phyloP scores from a whole-genome alignment of 2,329 filamentous ascomycete genomes.

The Ascomycota sp. region DNA sequence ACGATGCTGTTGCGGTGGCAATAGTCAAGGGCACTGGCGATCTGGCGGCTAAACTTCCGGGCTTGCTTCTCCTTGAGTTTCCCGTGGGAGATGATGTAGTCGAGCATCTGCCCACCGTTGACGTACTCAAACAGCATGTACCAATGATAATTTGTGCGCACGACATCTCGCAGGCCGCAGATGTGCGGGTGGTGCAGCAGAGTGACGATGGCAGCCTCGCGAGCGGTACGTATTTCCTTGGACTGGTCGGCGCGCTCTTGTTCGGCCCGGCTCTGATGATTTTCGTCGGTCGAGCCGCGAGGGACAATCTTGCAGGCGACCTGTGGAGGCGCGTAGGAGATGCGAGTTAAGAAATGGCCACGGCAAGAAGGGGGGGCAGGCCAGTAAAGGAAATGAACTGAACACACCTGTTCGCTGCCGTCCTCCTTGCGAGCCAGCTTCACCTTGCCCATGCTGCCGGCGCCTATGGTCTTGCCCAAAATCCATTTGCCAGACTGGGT shows the following conservation, averaged over 20 bases:
- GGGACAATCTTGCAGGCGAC: slow-evolving; percentile 96
- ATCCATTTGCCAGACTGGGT: slow-evolving; percentile 84
- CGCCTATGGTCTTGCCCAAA: slow-evolving; percentile 87
- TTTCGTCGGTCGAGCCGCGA: slow-evolving; percentile 69
- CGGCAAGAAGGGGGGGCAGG: neutral
- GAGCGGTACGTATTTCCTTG: slow-evolving; percentile 82
- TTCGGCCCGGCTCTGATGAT: slow-evolving; percentile 45
- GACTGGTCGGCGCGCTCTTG: slow-evolving; percentile 84
- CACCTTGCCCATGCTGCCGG: slow-evolving; percentile 96
- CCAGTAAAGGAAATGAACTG: neutral
- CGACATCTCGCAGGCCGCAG: slow-evolving; percentile 83
- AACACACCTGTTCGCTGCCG: slow-evolving; percentile 64
- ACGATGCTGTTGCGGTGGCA: slow-evolving; percentile 97
- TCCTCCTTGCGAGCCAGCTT: slow-evolving; percentile 83
- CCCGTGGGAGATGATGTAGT: slow-evolving; percentile 97
- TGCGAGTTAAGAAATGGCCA: neutral
- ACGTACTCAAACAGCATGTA: slow-evolving; percentile 99
- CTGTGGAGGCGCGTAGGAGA: slow-evolving; percentile 11
- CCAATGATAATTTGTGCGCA: slow-evolving; percentile 94
- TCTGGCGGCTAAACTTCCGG: slow-evolving; percentile 90
- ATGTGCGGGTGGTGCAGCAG: slow-evolving; percentile 88
- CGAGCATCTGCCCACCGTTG: slow-evolving; percentile 96
- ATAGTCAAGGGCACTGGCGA: slow-evolving; percentile 88
- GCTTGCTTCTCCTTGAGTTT: slow-evolving; percentile 96
- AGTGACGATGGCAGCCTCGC: slow-evolving; percentile 89